These are phyloP conservation scores for Penstemon barbatus DNA, from an alignment of 257 asterid genomes.

Conservation along the genomic window DNA sequence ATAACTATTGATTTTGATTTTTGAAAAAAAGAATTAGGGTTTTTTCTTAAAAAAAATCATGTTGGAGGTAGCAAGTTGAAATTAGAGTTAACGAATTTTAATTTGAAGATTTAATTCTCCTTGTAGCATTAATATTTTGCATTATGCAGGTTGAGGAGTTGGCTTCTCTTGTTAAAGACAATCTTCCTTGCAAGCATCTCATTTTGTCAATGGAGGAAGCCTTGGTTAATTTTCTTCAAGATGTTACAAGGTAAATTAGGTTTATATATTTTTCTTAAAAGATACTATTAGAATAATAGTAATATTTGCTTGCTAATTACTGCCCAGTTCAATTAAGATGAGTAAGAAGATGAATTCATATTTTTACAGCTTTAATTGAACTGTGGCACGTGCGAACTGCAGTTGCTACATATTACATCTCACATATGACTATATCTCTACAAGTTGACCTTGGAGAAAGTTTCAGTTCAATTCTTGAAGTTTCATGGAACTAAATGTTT, in stretches of 20 bases:
- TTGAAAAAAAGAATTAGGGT: neutral
- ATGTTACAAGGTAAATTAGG: conserved; percentile 60
- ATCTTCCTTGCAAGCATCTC: conserved; percentile 85
- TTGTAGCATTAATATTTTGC: conserved; percentile 11
- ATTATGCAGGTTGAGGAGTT: conserved; percentile 83
- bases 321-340: neutral
- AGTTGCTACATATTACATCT: conserved; percentile 4
- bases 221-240: conserved; percentile 64
- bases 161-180: conserved; percentile 80
- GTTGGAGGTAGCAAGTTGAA: neutral
- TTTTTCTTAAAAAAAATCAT: no score
- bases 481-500: conserved; percentile 24
- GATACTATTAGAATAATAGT: conserved; percentile 1
- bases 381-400: neutral
- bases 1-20: no score
- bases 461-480: conserved; percentile 15
- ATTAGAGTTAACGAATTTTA: neutral
- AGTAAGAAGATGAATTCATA: conserved; percentile 22
- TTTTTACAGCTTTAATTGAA: conserved; percentile 5
- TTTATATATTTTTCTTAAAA: conserved; percentile 20
- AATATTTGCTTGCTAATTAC: neutral
- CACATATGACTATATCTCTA: conserved; percentile 3
- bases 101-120: neutral
- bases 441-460: conserved; percentile 6
- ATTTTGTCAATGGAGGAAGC: conserved; percentile 77